phyloP scores from a whole-genome alignment of 2,329 filamentous ascomycete genomes.

The Hypoxylon sp. region DNA sequence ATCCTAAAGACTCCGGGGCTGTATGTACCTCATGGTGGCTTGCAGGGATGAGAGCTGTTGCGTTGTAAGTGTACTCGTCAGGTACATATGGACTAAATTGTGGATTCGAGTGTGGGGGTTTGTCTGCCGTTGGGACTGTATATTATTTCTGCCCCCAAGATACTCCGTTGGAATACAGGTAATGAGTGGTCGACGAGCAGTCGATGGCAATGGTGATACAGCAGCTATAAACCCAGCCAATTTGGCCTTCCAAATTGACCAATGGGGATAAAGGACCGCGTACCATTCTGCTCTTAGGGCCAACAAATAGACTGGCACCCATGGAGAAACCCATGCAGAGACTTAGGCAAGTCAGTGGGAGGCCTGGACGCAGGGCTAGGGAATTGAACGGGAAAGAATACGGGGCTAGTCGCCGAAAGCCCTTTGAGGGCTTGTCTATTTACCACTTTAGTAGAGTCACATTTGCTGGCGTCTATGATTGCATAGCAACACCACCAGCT shows the following conservation, averaged over 20 bases:
- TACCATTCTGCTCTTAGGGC: conserved; percentile 14
- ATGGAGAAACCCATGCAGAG: conserved; percentile 21
- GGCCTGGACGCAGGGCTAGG: conserved; percentile 22
- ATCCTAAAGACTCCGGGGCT: conserved; percentile 24
- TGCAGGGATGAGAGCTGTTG: conserved; percentile 32
- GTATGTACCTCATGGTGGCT: conserved; percentile 28
- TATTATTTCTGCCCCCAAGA: conserved; percentile 29
- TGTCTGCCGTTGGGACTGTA: conserved; percentile 24
- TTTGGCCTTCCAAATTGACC: conserved; percentile 27
- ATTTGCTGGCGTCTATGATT: conserved; percentile 31
- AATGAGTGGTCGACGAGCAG: conserved; percentile 26
- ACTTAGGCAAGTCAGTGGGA: conserved; percentile 25
- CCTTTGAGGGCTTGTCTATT: conserved; percentile 23
- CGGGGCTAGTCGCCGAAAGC: conserved; percentile 19
- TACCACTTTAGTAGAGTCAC: conserved; percentile 38
- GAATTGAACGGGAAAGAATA: conserved; percentile 29
- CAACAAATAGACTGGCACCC: conserved; percentile 15
- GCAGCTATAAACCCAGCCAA: conserved; percentile 18
- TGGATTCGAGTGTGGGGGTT: conserved; percentile 36
- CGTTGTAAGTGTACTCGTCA: conserved; percentile 32
- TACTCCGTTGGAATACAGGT: conserved; percentile 30
- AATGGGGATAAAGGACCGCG: conserved; percentile 17
- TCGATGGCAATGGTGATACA: conserved; percentile 36
- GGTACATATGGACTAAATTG: conserved; percentile 30
- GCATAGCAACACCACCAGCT: conserved; percentile 35